A percentile compares a stretch with the other conserved stretches of the same genome.
phyloP scores from a whole-genome alignment of 169 alveolate genomes.

The Miamiensis avidus region DNA sequence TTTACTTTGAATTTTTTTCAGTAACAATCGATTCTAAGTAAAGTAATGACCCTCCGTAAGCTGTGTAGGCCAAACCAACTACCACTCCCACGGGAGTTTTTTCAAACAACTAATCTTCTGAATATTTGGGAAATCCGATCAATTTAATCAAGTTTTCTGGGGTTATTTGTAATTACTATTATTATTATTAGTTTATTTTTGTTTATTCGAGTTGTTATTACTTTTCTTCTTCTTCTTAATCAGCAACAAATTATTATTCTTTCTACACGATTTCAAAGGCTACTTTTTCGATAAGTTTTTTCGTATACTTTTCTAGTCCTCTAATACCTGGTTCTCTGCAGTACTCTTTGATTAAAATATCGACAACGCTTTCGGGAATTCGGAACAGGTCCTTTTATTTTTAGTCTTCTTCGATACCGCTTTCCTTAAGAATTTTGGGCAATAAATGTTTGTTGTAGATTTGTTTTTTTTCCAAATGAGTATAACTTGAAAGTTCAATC shows the following conservation, averaged over 20 bases:
- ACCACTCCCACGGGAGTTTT: background rate
- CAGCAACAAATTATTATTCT: background rate
- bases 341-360: constrained; percentile 83
- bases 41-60: constrained; percentile 9
- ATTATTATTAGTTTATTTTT: background rate
- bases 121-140: background rate
- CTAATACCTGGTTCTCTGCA: constrained; percentile 96
- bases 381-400: background rate
- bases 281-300: constrained; percentile 85
- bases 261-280: constrained; percentile 56
- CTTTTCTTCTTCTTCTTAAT: background rate
- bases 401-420: constrained; percentile 53
- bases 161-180: background rate
- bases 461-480: constrained; percentile 83
- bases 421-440: constrained; percentile 79
- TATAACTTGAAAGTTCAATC: constrained; percentile 91
- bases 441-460: constrained; percentile 87
- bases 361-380: constrained; percentile 52
- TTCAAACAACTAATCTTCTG: background rate
- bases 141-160: background rate
- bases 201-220: background rate
- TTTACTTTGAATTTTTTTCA: too few species aligned
- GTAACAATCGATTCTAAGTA: background rate
- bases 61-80: constrained; percentile 27
- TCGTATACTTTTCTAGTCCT: constrained; percentile 80